Base-by-base conservation (phyloP, 148 eudicot species). In the Rhododendron henanense region DNA sequence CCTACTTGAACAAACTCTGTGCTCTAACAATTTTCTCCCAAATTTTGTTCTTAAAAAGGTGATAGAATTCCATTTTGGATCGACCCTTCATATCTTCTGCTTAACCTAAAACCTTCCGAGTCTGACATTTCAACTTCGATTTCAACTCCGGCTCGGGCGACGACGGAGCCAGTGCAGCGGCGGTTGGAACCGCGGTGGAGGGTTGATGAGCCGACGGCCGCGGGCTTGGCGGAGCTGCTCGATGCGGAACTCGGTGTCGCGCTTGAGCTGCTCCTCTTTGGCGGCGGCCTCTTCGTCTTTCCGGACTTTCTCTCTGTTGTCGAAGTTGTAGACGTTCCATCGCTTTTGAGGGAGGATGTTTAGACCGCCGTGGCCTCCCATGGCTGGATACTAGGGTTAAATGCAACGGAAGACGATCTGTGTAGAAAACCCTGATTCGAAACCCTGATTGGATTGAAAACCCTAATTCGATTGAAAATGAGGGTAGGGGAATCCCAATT, bases 361-460 rank as follows among this genome's bases (percentile, higher is more conserved):
- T 15, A 97, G 89, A 48, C 99, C 99, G 10, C 99, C 99, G 81
- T 97, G 99, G 16, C 99, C 99, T 2, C 99, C 99, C 99, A 97
- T 96, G 6, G 19, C 75, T 88, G 81, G 45, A 83, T 57, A 45
- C 28, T 65, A 48, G 78, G n/a, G 78, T 44, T 45, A 8, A 15
- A 7, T 28, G 41, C 57, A 65, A 16, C 10, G 15, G 14, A 53
- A 4, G 37, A 25, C 18, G 82, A 35, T 65, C 39, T 39, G n/a
- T 69, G 19, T 5, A 55, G 31, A 31, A 23, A 79, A 44, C 31
- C n/a, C 31, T 80, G 6, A 51, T 80, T 78, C 14, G 18, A 51
- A 14, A 51, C 16, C 16, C 57, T 51, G 2, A 10, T 48, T 48
- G 41, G 41, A 2, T 11, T 9, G 44, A 7, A 63, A 63, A 65